Base-by-base conservation (phyloP, 2,329 filamentous ascomycete genomes). In the Xylariales sp. region DNA sequence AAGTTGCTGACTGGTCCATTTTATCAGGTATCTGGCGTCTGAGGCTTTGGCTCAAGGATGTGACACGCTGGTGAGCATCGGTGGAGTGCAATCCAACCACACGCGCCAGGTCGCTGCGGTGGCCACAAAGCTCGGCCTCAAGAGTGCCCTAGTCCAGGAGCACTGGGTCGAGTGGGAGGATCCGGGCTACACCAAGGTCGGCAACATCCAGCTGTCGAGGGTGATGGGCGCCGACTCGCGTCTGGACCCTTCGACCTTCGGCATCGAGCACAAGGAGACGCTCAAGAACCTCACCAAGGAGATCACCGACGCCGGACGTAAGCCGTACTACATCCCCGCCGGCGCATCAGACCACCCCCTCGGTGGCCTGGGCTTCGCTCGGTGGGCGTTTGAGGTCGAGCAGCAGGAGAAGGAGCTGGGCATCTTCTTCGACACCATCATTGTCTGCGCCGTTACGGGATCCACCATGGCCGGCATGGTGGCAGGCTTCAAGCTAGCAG, bases 401-500 rank as follows among this genome's bases (percentile, higher is more conserved):
- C 64, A 68, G 44, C 82, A 87, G 59, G 83, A 87, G 59, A 61
- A 64, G 44, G 65, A 72, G 45, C 46, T 77, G 18, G 79, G 77
- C 1, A 52, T 84, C 10, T 82, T 82, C 56, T 87, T 85, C 56
- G 79, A 84, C 50, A 80, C 74, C 1, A 53, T 87, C 6, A 61
- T 87, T 38, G 83, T 85, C 7, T 86, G 82, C 54, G 80, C 78
- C 14, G 83, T 86, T 2, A 86, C 83, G 1, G 84, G 83, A 4
- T 80, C 74, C 5, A 87, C 83, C 2, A 71, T 85, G 54, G 83
- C 77, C 1, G 84, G 84, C 7, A 83, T 88, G 69, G 69, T 88
- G 7, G 83, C 82, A 0, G 84, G 84, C 0, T 85, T 86, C 58
- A 85, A 84, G 62, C 64, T 84, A 17, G 62, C 73, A 3, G 67